Percentiles rank a stretch among this genome's conserved stretches.
Evolutionary conservation across 164 flowering plant genomes (phyloP).

Genomic region (Liquidambar formosana): DNA sequence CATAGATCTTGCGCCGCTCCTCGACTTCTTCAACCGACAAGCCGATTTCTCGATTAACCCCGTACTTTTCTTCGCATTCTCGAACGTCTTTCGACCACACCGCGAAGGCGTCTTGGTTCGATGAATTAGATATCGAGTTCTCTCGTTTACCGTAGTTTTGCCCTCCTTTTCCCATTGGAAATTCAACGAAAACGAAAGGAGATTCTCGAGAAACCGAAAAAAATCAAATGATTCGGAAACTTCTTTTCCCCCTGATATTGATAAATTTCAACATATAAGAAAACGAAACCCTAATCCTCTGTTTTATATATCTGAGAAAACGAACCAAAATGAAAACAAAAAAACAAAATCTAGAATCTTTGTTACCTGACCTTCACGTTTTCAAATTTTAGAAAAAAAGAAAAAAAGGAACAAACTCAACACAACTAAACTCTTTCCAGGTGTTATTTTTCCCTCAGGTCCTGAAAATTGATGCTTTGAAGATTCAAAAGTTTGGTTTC

Average conservation of each 20-base stretch:
- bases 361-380: not conserved
- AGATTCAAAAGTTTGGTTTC: not conserved
- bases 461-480: not conserved
- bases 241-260: not conserved
- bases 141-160: slow-evolving; percentile 11
- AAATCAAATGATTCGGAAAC: no score
- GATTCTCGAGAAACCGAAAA: not conserved
- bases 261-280: not conserved
- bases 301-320: not conserved
- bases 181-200: not conserved
- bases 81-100: slow-evolving; percentile 27
- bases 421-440: not conserved
- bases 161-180: slow-evolving; percentile 26
- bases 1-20: slow-evolving; percentile 28
- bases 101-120: not conserved
- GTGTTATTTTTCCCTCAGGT: not conserved
- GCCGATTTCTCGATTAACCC: slow-evolving; percentile 19
- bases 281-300: not conserved
- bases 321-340: not conserved
- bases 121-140: not conserved
- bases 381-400: no score
- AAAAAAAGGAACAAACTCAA: not conserved
- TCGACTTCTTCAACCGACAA: slow-evolving; percentile 22
- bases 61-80: slow-evolving; percentile 23
- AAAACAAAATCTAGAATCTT: slow-evolving; percentile 4